Evolutionary conservation across 768 basidiomycete genomes (phyloP), one percentile per base, ranked within the genome.

Genomic region (Pleurotus sapidus): DNA sequence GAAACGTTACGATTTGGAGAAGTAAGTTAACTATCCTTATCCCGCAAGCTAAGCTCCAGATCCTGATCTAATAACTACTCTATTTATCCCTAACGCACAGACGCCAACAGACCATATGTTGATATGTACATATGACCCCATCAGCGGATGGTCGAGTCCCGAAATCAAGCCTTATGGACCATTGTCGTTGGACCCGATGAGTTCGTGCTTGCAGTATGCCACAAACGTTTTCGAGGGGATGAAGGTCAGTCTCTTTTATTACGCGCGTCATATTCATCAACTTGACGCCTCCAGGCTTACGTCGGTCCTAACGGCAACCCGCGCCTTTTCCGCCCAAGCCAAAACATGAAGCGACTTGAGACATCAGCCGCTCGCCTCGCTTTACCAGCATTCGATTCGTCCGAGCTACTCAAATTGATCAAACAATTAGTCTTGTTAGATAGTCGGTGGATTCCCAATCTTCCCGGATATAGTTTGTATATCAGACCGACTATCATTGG

Each of bases 181-280:
- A 2, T 64, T 93, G 40, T 68, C 70, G 3, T 71, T 93, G 9
- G 88, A 92, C 63, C 91, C 91, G 4, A 82, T 84, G 56, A 64
- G 83, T 77, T 66, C 87, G 43, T 94, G 93, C 48, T 79, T 97
- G 61, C 95, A 97, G 65, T 96, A 96, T 72, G 89, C 88, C 7
- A 86, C 91, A 34, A 81, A 85, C 60, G 82, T 88, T 14, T 95
- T 97, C 65, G 94, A 97, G 70, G 92, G 95, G 6, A 86, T 96
- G 84, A 96, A 82, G 75, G 79, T 75, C 17, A 11, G 72, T 59
- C 1, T 40, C 47, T 39, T 24, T 38, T 39, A 23, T 8, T 25
- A 14, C 27, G 4, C 6, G 7, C 4, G n/a, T 15, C 40, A 40
- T n/a, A 57, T 59, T 23, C 2, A 17, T 38, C 25, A 15, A 20